Conservation (phyloP, 2,329 filamentous ascomycete genomes). For the Fusarium sp. region DNA sequence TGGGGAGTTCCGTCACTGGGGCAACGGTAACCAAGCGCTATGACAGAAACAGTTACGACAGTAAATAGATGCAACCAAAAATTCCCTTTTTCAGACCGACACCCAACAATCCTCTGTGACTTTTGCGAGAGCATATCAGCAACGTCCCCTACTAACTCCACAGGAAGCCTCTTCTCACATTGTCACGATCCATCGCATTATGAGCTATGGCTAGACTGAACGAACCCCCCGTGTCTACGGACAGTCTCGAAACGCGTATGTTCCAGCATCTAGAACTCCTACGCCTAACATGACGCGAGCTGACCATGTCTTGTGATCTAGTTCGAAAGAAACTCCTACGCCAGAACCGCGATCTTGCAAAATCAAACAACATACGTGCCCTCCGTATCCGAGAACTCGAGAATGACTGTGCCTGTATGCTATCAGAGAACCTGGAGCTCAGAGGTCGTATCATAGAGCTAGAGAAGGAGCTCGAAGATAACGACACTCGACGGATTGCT, state of each 20-base stretch:
- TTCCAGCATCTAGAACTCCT: conserved; percentile 33
- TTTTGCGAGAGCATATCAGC: conserved; percentile 20
- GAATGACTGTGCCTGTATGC: conserved; percentile 75
- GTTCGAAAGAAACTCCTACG: conserved; percentile 81
- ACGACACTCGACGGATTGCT: conserved; percentile 64
- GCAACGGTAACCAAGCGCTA: conserved; percentile 44
- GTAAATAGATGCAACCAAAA: conserved; percentile 48
- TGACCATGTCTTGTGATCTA: conserved; percentile 47
- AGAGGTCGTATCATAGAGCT: conserved; percentile 74
- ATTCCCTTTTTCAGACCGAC: conserved; percentile 37
- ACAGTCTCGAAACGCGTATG: conserved; percentile 76
- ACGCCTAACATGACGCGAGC: conserved; percentile 1
- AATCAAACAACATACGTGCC: conserved; percentile 79
- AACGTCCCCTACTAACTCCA: conserved; percentile 24
- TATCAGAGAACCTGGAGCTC: conserved; percentile 81
- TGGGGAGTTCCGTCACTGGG: conserved; percentile 37
- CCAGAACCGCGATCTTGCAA: conserved; percentile 85
- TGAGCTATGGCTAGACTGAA: conserved; percentile 81
- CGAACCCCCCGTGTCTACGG: conserved; percentile 72
- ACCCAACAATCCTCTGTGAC: conserved; percentile 34
- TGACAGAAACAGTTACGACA: conserved; percentile 37
- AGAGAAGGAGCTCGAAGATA: conserved; percentile 71
- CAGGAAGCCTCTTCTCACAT: conserved; percentile 12
- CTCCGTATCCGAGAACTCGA: conserved; percentile 80
- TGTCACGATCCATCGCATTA: conserved; percentile 36